Evolutionary conservation across 2,329 filamentous ascomycete genomes (phyloP).

Genomic region (Lanzia echinophila): DNA sequence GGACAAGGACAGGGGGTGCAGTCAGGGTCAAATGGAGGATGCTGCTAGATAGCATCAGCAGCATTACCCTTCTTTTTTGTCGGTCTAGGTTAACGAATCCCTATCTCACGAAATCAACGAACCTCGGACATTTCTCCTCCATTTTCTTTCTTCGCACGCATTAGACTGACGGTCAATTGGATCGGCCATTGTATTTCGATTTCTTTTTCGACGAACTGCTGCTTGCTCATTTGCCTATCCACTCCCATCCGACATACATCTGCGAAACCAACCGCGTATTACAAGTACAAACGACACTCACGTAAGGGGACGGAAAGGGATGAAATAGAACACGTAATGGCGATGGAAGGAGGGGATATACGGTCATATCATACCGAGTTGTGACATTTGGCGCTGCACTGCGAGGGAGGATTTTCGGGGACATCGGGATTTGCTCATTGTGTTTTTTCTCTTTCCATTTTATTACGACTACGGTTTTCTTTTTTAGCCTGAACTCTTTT

Average conservation of each 20-base stretch:
- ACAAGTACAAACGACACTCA: slow-evolving; percentile 12
- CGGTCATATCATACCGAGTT: slow-evolving; percentile 16
- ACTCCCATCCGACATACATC: slow-evolving; percentile 22
- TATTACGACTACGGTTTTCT: slow-evolving; percentile 11
- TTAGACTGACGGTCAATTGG: slow-evolving; percentile 28
- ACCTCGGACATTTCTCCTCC: slow-evolving; percentile 15
- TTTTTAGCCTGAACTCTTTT: slow-evolving; percentile 6
- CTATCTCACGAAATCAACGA: slow-evolving; percentile 19
- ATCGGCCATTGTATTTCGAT: slow-evolving; percentile 25
- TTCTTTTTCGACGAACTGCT: slow-evolving; percentile 14
- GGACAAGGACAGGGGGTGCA: slow-evolving; percentile 92
- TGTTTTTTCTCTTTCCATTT: slow-evolving; percentile 10
- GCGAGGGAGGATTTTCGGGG: slow-evolving; percentile 14
- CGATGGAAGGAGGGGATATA: slow-evolving; percentile 11
- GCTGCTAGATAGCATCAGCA: slow-evolving; percentile 61
- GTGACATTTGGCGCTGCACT: slow-evolving; percentile 27
- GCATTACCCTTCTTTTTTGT: slow-evolving; percentile 1
- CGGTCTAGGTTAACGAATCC: slow-evolving; percentile 10
- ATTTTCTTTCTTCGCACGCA: slow-evolving; percentile 23
- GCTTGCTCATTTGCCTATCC: too few relatives aligned
- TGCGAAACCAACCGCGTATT: slow-evolving; percentile 16
- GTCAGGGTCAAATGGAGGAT: slow-evolving; percentile 75
- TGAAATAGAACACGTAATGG: slow-evolving; percentile 27
- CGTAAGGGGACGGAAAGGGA: slow-evolving; percentile 9
- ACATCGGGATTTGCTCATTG: neutral